Base-by-base conservation (phyloP, 78 protist genomes). In the Trichosphaerium sp. region DNA sequence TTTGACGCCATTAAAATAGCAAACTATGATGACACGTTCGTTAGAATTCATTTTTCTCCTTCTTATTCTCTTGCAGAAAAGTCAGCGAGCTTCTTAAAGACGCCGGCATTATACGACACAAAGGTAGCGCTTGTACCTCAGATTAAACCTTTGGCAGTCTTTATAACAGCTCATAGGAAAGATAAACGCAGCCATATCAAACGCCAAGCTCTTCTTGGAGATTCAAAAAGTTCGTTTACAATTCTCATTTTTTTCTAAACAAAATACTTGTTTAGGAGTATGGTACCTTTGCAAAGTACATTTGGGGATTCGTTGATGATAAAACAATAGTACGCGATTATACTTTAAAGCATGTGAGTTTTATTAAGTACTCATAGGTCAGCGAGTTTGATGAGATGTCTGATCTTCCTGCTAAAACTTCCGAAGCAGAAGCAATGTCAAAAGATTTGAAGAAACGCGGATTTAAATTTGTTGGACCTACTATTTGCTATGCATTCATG, bases 401-500 rank as follows among this genome's bases (percentile, higher is more conserved):
- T 12, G 59, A 28, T 14, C 26, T 0, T 21, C 59, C 48, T 29
- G 48, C 79, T 5, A 48, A 25, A 23, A 25, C 48, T 32, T 55
- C 40, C 1, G 54, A 25, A 1, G 58, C 75, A 37, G 82, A 76
- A 42, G 35, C 34, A 26, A 62, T 76, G 82, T 15, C 82, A 8
- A 32, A 1, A 2, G 42, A n/a, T 34, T n/a, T 76, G 39, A 76
- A 76, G 41, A 55, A 29, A 11, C 18, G 39, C 10, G 75, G 75
- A 10, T 76, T 76, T 44, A 58, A 32, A 35, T 76, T 68, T 38
- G 21, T 68, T 0, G 82, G 82, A 25, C 49, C 75, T 0, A 76
- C 75, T 2, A 76, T 60, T 0, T 26, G 35, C 18, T 76, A 76
- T 44, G 82, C 82, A 1, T 76, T 76, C 28, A 62, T 68, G 74